Base-by-base conservation (phyloP, 768 basidiomycete species). In the Russula sp. region DNA sequence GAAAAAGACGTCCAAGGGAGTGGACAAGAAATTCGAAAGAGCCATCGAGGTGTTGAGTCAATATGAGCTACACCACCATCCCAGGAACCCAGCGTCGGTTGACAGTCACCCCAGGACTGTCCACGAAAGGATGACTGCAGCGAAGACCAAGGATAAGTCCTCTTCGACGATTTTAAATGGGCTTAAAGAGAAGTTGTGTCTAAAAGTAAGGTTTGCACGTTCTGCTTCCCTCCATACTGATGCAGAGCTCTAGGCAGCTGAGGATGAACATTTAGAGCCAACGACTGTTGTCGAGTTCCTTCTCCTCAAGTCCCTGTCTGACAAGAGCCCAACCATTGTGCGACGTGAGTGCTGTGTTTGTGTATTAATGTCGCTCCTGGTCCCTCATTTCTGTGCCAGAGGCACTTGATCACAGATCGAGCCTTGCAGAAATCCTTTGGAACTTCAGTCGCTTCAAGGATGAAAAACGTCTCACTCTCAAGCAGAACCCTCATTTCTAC, bases 401-500 rank as follows among this genome's bases (percentile, higher is more conserved):
- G 43, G 22, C 13, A 11, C 59, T 59, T 14, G 2, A 11, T 29
- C n/a, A 7, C 6, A 13, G 3, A 11, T 38, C 59, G 7, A 59
- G 0, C 11, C 13, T 53, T 10, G 0, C 6, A 25, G 59, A 53
- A 32, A 9, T 59, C 39, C 43, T 59, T 13, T 59, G 59, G 59
- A 59, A 59, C 20, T 59, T 59, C 22, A n/a, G 9, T 18, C 56
- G 56, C 10, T 52, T 20, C n/a, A 35, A 18, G n/a, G 61, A 35
- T 29, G 13, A 16, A 11, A 20, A 7, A 32, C 61, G 56, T 2
- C 25, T 62, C 9, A 62, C 56, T 5, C 56, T 62, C 9, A 29
- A 51, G 43, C 42, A 62, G 18, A 62, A 62, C 10, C 55, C 61
- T 32, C 61, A 57, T 25, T 62, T 62, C 38, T 62, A 62, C 11